Conservation (phyloP, 176 grass and related monocot species). For the Phoenix roebelenii region DNA sequence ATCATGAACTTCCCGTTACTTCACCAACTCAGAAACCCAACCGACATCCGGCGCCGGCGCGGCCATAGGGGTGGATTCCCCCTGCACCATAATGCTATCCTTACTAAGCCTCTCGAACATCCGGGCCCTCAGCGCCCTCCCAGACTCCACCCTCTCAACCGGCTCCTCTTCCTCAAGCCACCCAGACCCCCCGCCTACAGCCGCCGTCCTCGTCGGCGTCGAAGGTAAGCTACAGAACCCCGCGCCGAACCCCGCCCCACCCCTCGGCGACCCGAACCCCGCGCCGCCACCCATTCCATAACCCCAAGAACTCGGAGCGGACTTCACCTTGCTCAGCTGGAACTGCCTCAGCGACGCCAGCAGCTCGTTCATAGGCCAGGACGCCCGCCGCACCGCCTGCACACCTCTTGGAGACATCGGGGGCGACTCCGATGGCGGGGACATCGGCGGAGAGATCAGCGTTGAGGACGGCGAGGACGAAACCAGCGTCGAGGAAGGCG, state of each 20-base stretch:
- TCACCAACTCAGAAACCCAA: slow-evolving; percentile 73
- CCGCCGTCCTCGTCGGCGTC: slow-evolving; percentile 29
- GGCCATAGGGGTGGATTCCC: neutral
- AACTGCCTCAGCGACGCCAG: slow-evolving; percentile 3
- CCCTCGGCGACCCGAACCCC: slow-evolving; percentile 30
- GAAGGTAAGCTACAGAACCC: slow-evolving; percentile 49
- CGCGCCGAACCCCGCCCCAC: neutral
- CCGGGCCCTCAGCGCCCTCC: slow-evolving; percentile 2
- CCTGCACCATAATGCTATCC: neutral
- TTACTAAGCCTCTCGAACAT: slow-evolving; percentile 8
- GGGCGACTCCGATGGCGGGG: slow-evolving; percentile 11
- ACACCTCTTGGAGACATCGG: neutral
- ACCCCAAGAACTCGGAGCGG: slow-evolving; percentile 35
- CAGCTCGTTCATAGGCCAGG: slow-evolving; percentile 4
- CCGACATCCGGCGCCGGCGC: slow-evolving; percentile 43
- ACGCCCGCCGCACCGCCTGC: neutral
- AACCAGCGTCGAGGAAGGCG: slow-evolving; percentile 57
- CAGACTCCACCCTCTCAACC: slow-evolving; percentile 7
- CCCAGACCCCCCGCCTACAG: neutral
- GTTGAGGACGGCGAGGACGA: slow-evolving; percentile 68
- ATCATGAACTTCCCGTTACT: slow-evolving; percentile 19
- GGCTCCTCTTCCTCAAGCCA: neutral
- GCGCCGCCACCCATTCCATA: slow-evolving; percentile 9
- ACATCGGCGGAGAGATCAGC: slow-evolving; percentile 40
- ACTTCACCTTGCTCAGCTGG: slow-evolving; percentile 39